phyloP scores from a whole-genome alignment of 1,284 basidiomycete genomes.

The Trametes versicolor region DNA sequence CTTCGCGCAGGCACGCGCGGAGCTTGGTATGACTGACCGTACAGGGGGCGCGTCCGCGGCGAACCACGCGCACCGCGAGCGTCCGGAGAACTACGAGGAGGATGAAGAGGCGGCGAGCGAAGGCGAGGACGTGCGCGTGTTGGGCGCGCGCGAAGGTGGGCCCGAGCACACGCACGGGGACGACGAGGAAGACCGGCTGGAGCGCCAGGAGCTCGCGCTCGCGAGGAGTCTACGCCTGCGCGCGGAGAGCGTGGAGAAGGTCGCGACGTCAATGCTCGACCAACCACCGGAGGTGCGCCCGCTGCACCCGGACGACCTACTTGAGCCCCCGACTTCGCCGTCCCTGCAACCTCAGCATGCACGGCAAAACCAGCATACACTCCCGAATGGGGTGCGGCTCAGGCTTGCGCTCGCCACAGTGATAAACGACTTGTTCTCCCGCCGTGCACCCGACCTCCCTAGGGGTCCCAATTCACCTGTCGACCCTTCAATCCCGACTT shows the following conservation, averaged over 20 bases:
- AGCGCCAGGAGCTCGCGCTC: slow-evolving; percentile 66
- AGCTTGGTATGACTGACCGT: slow-evolving; percentile 82
- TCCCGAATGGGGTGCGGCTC: slow-evolving; percentile 84
- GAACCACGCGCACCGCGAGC: slow-evolving; percentile 65
- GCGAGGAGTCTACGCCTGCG: slow-evolving; percentile 71
- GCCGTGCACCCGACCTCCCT: slow-evolving; percentile 62
- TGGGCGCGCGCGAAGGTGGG: slow-evolving; percentile 63
- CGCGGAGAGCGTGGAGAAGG: slow-evolving; percentile 82
- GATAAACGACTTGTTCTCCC: slow-evolving; percentile 81
- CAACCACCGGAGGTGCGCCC: slow-evolving; percentile 65
- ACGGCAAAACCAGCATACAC: slow-evolving; percentile 59
- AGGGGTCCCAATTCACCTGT: slow-evolving; percentile 23
- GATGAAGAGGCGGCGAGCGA: slow-evolving; percentile 73
- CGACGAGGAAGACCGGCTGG: slow-evolving; percentile 65
- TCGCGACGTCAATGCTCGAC: slow-evolving; percentile 80
- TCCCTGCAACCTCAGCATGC: slow-evolving; percentile 42
- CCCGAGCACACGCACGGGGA: slow-evolving; percentile 61
- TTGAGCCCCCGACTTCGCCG: slow-evolving; percentile 62
- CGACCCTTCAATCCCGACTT: slow-evolving; percentile 35
- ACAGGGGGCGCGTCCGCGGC: slow-evolving; percentile 69
- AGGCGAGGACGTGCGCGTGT: slow-evolving; percentile 62
- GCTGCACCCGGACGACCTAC: slow-evolving; percentile 41
- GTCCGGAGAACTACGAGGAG: slow-evolving; percentile 79
- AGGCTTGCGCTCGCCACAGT: slow-evolving; percentile 76
- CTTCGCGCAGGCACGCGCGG: slow-evolving; percentile 81